Base-by-base conservation (phyloP, 306 rosid genomes). In the Chamaecrista fasciculata region DNA sequence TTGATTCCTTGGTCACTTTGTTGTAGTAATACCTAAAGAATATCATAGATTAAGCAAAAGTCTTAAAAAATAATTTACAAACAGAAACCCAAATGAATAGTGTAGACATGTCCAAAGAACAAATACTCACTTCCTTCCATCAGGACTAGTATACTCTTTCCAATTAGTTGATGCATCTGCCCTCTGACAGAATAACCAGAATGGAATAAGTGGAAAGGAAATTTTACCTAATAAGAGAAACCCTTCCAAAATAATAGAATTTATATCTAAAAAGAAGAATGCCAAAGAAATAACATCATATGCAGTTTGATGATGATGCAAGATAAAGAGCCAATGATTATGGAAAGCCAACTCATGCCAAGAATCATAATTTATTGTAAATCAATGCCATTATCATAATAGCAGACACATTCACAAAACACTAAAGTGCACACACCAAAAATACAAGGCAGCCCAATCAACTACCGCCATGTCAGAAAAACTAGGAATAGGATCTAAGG, bases 151-250 rank as follows among this genome's bases (percentile, higher is more conserved):
- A 82, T 74, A 87, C 78, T 92, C 98, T 79, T 92, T 89, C 98
- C 98, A 92, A 79, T 90, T 86, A 56, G 96, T 92, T 71, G 96
- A 84, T 79, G 96, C 93, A 76, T 92, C 98, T 16, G 84, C 96
- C 80, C 91, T 92, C 98, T 92, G 87, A 65, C 58, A 75, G 73
- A 83, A 75, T 10, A 64, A 72, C 49, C 72, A 83, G 52, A 81
- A 64, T 56, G 66, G 55, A 67, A 79, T 77, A 16, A 80, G 85
- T 71, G 2, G 36, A 24, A 8, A 8, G 9, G 36, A 77, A 62
- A 62, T 11, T 46, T 72, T 71, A 52, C 62, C 58, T 70, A 56
- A 70, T 26, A 48, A 21, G 67, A 81, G 70, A 76, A 58, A 70
- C 44, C 20, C 46, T 69, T 55, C 42, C 58, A 76, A 69, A 70